Base-by-base conservation (phyloP, 2,329 filamentous ascomycete genomes). In the Clonostachys rhizophaga region DNA sequence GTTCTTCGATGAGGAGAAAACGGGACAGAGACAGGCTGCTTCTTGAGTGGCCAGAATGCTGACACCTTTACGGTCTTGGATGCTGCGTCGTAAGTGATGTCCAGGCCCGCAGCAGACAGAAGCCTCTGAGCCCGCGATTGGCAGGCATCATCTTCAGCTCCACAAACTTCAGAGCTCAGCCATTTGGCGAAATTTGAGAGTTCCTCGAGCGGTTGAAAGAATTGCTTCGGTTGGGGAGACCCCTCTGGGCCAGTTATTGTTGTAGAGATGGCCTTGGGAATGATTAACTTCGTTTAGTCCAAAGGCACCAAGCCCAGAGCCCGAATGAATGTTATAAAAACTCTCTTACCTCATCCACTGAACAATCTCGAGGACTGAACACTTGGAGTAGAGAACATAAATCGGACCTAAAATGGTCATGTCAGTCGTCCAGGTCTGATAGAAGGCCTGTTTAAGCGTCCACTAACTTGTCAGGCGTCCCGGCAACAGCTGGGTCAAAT, bases 51-150 rank as follows among this genome's bases (percentile, higher is more conserved):
- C 83, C 84, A 94, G 46, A 83, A 71, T 30, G 78, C 81, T 2
- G 82, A 85, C 9, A 91, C 50, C 41, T 81, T 81, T 20, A 92
- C 63, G 2, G 79, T 71, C 54, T 86, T 78, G 3, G 84, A 83
- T 48, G 81, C 80, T 20, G 79, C 57, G 58, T 92, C 86, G 62
- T 84, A 92, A 49, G 91, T 87, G 41, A 96, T 71, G 62, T 96
- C 91, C 10, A 96, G 58, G 17, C 80, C 81, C 48, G 79, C 75
- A 8, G 86, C 86, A 3, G 69, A 68, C 45, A 64, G 59, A 12
- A 78, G 59, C 37, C 58, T 60, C 14, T 70, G 62, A 3, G 78
- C 66, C 34, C 72, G 67, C 2, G 69, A 57, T 16, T 67, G 62
- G 60, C 87, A 91, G 16, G 66, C 58, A 2, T 62, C 46, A 50